Base-by-base conservation (phyloP, 805 yeast genomes). In the Nakazawaea anatomiae region DNA sequence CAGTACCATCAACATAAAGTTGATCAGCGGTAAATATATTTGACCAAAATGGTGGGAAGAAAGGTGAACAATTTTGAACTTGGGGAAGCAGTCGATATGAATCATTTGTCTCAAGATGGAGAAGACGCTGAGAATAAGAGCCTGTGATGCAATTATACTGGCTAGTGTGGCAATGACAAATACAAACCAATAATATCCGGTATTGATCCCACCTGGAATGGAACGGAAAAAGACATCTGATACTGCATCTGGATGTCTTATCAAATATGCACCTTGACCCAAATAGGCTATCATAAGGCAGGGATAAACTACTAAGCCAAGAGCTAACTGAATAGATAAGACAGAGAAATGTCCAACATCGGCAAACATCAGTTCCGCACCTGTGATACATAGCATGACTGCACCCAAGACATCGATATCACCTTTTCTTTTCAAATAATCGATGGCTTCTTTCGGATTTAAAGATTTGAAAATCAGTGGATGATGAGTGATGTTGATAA, bases 331-430 rank as follows among this genome's bases (percentile, higher is more conserved):
- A 44, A 79, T 69, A 1, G 85, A 76, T 5, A 67, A 55, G 29
- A 69, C 67, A 3, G 82, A 79, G 57, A 80, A 77, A 58, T 77
- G 83, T 4, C 84, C 80, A 47, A 80, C 68, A 61, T 81, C 85
- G 1, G 85, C 83, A 65, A 81, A 82, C 81, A 81, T 75, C 6
- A 85, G 84, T 55, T 81, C 86, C 4, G 77, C 68, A 34, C 86
- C 86, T 0, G 87, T 80, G 29, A 81, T 63, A 1, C 80, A 67
- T 42, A 81, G 72, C 76, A 80, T 73, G 3, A 78, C 76, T 4
- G 78, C 74, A 9, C 78, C 72, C 34, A 81, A 65, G 2, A 70
- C 65, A 58, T 74, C 79, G 31, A 75, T 64, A 25, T 70, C 72
- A 4, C 72, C 69, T 14, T 59, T 52, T 9, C 59, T 55, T 44